Evolutionary conservation across 805 yeast genomes (phyloP), one percentile per base, ranked within the genome.

Genomic region (Tanozyma kutaoensis): DNA sequence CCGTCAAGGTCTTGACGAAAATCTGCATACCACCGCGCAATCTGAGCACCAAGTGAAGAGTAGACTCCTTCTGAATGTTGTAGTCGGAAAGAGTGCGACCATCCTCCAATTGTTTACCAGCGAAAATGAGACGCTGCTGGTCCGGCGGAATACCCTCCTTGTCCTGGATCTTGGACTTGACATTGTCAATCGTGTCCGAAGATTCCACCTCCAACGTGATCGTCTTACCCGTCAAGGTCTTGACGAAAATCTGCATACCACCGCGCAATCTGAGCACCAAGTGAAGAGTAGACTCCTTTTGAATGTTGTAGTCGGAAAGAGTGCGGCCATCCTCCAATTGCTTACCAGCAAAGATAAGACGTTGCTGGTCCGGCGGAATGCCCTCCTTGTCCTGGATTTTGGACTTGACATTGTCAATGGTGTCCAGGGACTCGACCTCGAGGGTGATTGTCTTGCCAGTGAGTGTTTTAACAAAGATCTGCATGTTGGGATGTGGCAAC

Each of bases 1-100:
- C 76, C 15, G 76, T 69, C 42, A 69, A 55, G 20, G 74, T 69
- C 50, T 69, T 68, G 32, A 46, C 52, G 35, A 44, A 45, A 26
- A 46, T 46, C 35, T 47, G 52, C 51, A 46, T 46, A 75, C 93
- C 58, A 50, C 63, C 62, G 57, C 62, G 34, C 39, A 37, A 37
- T 33, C 41, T 33, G n/a, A 37, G 35, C 1, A 37, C 41, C 37
- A 37, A 35, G 36, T 37, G 41, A 16, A 37, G 30, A 15, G 61
- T 60, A 23, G 65, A 58, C 38, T 59, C 66, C 44, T 57, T 58
- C 37, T 58, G 65, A n/a, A 28, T 24, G 30, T 28, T 28, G 30
- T 28, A 28, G 30, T 28, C 30, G 11, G 30, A 28, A n/a, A 28
- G 14, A 15, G 30, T 28, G 24, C 30, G 24, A 3, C 30, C 30